phyloP scores from a whole-genome alignment of 192 early-diverging fungal species.

The Mycoemilia scoparia region DNA sequence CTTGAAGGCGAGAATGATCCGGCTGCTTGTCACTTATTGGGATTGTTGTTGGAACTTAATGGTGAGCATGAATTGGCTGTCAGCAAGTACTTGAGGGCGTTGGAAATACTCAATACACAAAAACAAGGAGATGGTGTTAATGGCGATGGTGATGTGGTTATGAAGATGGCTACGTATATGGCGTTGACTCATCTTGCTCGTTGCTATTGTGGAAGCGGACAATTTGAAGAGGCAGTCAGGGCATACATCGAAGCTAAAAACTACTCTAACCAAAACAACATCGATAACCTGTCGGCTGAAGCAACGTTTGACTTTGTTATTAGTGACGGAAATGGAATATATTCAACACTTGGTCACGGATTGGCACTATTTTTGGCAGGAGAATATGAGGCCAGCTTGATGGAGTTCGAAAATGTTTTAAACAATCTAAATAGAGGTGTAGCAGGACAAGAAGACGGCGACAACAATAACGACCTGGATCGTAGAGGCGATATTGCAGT shows the following conservation, averaged over 20 bases:
- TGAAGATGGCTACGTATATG: conserved; percentile 28
- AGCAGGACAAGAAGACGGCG: too few relatives aligned
- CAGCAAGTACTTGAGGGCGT: conserved; percentile 36
- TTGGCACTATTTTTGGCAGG: conserved; percentile 57
- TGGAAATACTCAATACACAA: conserved; percentile 9
- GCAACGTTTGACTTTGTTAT: conserved; percentile 14
- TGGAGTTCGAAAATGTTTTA: conserved; percentile 54
- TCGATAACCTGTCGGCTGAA: not conserved
- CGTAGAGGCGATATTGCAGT: conserved; percentile 48
- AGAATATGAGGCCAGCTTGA: conserved; percentile 44
- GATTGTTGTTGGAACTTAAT: conserved; percentile 57
- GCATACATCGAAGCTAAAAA: conserved; percentile 24
- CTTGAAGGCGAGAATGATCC: conserved; percentile 8
- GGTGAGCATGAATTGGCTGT: conserved; percentile 46
- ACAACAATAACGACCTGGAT: conserved; percentile 18
- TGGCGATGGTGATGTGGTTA: conserved; percentile 16
- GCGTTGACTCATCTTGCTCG: conserved; percentile 50
- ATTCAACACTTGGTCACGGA: conserved; percentile 51
- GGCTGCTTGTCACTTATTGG: conserved; percentile 31
- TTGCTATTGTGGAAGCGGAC: conserved; percentile 37
- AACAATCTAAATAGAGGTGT: too few relatives aligned
- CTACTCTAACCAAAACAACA: too few relatives aligned
- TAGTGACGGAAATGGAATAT: conserved; percentile 55
- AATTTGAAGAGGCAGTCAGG: conserved; percentile 37
- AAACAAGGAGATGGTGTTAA: conserved; percentile 1